Evolutionary conservation across 306 rosid species (phyloP).

Genomic region (Dryas alaskensis): DNA sequence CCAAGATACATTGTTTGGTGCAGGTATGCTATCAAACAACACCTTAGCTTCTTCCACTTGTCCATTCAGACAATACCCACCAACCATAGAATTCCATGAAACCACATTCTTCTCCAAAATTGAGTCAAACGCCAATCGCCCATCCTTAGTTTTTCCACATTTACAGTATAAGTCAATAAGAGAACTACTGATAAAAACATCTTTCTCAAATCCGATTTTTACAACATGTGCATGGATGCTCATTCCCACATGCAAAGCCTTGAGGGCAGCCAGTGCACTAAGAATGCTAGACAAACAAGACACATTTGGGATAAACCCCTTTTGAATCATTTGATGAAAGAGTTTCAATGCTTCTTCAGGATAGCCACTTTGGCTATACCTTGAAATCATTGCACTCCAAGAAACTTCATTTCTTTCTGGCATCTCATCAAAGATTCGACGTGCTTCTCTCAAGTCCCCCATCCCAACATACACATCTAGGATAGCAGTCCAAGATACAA

Average conservation of each 20-base stretch:
- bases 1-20: constrained; percentile 16
- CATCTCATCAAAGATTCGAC: constrained; percentile 17
- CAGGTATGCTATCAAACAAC: constrained; percentile 14
- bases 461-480: constrained; percentile 13
- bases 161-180: constrained; percentile 15
- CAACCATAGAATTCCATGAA: constrained; percentile 17
- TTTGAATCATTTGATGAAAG: constrained; percentile 7
- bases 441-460: constrained; percentile 22
- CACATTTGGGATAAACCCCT: constrained; percentile 1
- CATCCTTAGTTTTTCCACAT: constrained; percentile 16
- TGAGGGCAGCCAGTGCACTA: constrained; percentile 12
- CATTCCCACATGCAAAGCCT: constrained; percentile 18
- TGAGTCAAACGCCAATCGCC: constrained; percentile 8
- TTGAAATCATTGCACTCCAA: constrained; percentile 23
- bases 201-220: constrained; percentile 13
- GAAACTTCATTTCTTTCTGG: constrained; percentile 21
- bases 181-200: constrained; percentile 10
- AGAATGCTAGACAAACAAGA: constrained; percentile 18
- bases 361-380: constrained; percentile 18
- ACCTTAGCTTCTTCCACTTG: constrained; percentile 22
- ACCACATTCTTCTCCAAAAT: constrained; percentile 15
- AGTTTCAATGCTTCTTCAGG: constrained; percentile 19
- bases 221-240: constrained; percentile 15
- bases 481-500: constrained; percentile 24
- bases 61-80: constrained; percentile 13